A percentile compares a stretch with the other conserved stretches of the same genome.
Conservation (phyloP, 2,329 filamentous ascomycete genomes). For the Fonsecaea multimorphosa region DNA sequence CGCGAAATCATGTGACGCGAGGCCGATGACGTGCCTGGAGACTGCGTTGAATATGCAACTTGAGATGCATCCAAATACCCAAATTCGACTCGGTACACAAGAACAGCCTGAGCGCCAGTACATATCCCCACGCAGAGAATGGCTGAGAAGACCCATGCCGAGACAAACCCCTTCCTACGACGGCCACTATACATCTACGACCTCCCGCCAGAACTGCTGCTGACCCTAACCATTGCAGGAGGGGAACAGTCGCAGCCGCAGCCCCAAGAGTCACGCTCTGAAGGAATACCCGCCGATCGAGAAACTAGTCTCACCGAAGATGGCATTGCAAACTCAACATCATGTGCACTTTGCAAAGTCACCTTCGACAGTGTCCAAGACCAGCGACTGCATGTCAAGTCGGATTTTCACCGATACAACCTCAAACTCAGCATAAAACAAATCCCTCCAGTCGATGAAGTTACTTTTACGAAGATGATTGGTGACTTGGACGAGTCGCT, state of each 20-base stretch:
- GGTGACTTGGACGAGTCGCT: conserved; percentile 91
- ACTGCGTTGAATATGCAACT: too few species aligned
- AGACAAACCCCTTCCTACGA: conserved; percentile 47
- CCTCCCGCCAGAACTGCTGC: conserved; percentile 75
- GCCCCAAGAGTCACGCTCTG: conserved; percentile 32
- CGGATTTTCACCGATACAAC: conserved; percentile 93
- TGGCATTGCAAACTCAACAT: conserved; percentile 63
- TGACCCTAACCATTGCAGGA: conserved; percentile 63
- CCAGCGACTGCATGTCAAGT: conserved; percentile 83
- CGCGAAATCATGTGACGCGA: conserved; percentile 18
- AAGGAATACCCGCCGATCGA: not conserved
- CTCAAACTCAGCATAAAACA: conserved; percentile 88
- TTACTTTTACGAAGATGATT: conserved; percentile 84
- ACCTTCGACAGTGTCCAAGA: conserved; percentile 75
- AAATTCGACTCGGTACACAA: too few species aligned
- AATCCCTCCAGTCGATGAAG: conserved; percentile 72
- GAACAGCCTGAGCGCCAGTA: not conserved
- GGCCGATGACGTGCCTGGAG: not conserved
- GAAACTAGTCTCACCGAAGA: conserved; percentile 39
- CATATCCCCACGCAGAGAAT: not conserved
- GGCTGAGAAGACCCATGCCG: conserved; percentile 27
- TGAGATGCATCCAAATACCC: too few species aligned
- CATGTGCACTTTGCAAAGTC: conserved; percentile 80
- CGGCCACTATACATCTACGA: conserved; percentile 73
- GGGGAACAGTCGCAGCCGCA: conserved; percentile 28